Conservation (phyloP, 139 green algal genomes). For the Dunaliella sp. region DNA sequence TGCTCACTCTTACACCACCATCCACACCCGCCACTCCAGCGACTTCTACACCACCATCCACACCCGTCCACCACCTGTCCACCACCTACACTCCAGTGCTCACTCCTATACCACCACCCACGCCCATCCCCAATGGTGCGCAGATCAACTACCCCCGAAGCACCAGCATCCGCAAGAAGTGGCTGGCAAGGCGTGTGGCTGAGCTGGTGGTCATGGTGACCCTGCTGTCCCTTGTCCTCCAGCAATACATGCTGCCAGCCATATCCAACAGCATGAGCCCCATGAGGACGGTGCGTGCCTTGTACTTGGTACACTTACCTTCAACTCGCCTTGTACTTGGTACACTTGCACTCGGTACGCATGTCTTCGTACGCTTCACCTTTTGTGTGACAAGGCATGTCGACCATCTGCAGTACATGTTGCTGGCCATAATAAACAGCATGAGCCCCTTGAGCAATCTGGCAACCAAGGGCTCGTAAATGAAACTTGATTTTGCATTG, state of each 20-base stretch:
- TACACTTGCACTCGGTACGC: not conserved
- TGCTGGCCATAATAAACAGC: constrained; percentile 67
- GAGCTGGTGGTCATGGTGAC: constrained; percentile 52
- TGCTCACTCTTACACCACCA: too few relatives aligned
- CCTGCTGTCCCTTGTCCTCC: constrained; percentile 62
- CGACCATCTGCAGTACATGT: constrained; percentile 67
- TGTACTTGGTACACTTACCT: not conserved
- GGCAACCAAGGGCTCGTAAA: not conserved
- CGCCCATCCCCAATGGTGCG: not conserved
- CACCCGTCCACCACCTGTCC: too few relatives aligned
- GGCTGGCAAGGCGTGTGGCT: constrained; percentile 49
- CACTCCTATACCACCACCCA: too few relatives aligned
- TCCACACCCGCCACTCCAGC: too few relatives aligned
- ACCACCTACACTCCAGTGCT: too few relatives aligned
- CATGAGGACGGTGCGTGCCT: constrained; percentile 30
- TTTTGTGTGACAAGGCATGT: too few relatives aligned
- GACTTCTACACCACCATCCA: too few relatives aligned
- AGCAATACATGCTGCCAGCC: constrained; percentile 82
- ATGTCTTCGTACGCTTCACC: too few relatives aligned
- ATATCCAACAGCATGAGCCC: constrained; percentile 71
- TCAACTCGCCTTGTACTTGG: not conserved
- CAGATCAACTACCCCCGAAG: constrained; percentile 56
- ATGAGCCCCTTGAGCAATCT: constrained; percentile 39
- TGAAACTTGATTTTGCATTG: not conserved
- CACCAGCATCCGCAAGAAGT: constrained; percentile 39